Percentiles rank a stretch among this genome's conserved stretches.
These are phyloP conservation scores for Plasmodium cynomolgi DNA, from an alignment of 169 alveolate genomes.

Conservation along the genomic window DNA sequence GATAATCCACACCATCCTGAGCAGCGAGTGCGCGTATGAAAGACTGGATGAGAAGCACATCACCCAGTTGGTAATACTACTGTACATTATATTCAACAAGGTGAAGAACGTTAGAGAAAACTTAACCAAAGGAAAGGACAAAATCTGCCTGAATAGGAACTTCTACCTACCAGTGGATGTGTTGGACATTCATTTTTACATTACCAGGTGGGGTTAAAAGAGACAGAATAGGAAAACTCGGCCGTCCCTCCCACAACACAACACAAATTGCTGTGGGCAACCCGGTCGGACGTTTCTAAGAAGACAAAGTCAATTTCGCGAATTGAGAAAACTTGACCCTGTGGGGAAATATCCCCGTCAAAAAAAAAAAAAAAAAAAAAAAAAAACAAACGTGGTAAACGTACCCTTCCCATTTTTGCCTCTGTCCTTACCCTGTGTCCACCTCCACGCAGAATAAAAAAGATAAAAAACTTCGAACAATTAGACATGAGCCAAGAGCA, in stretches of 20 bases:
- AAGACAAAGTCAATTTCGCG: not conserved
- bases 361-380: not conserved
- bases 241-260: not conserved
- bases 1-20: constrained; percentile 35
- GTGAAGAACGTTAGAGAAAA: constrained; percentile 3
- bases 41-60: constrained; percentile 18
- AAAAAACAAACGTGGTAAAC: not conserved
- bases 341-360: not conserved
- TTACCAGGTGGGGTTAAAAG: constrained; percentile 21
- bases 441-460: constrained; percentile 1
- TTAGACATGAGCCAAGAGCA: constrained; percentile 15
- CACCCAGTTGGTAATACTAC: constrained; percentile 23
- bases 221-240: not conserved
- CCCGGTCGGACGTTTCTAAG: not conserved
- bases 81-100: constrained; percentile 51
- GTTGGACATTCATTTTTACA: constrained; percentile 42
- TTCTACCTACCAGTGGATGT: constrained; percentile 16
- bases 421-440: not conserved
- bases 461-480: constrained; percentile 9
- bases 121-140: constrained; percentile 10
- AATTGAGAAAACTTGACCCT: not conserved
- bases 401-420: not conserved
- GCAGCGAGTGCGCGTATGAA: not conserved
- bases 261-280: not conserved
- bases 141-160: constrained; percentile 39